Evolutionary conservation across 2,329 filamentous ascomycete species (phyloP).

Genomic region (Lasiodiplodia hormozganensis): DNA sequence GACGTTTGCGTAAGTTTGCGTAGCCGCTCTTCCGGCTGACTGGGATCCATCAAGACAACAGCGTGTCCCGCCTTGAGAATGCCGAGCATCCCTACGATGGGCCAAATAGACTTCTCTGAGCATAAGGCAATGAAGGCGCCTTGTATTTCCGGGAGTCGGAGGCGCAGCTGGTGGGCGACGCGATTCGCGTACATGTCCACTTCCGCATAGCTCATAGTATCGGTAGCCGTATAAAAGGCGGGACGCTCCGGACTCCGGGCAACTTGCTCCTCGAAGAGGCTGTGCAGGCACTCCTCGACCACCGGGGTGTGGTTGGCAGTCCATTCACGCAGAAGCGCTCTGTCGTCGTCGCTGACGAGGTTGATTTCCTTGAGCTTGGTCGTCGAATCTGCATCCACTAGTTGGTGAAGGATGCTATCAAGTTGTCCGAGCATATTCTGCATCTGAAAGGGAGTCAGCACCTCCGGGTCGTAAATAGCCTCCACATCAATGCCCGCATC

Average conservation of each 20-base stretch:
- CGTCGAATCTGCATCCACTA: neutral
- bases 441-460: neutral
- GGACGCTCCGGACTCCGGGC: conserved; percentile 52
- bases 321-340: conserved; percentile 33
- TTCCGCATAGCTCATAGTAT: conserved; percentile 45
- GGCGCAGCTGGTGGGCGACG: too few relatives aligned
- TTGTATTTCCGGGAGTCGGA: conserved; percentile 35
- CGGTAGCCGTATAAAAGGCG: conserved; percentile 59
- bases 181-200: too few relatives aligned
- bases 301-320: conserved; percentile 55
- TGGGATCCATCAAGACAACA: conserved; percentile 41
- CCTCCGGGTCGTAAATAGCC: too few relatives aligned
- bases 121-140: conserved; percentile 42
- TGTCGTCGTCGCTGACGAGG: neutral
- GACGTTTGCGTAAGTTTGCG: conserved; percentile 29
- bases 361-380: neutral
- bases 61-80: conserved; percentile 41
- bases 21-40: conserved; percentile 41
- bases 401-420: conserved; percentile 8
- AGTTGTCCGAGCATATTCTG: conserved; percentile 11
- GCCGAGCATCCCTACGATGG: conserved; percentile 42
- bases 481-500: too few relatives aligned
- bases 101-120: conserved; percentile 35
- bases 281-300: conserved; percentile 48
- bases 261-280: conserved; percentile 26